Evolutionary conservation across 2,329 filamentous ascomycete species (phyloP), one percentile per base, ranked within the genome.

Genomic region (Cyphellophora attinorum): DNA sequence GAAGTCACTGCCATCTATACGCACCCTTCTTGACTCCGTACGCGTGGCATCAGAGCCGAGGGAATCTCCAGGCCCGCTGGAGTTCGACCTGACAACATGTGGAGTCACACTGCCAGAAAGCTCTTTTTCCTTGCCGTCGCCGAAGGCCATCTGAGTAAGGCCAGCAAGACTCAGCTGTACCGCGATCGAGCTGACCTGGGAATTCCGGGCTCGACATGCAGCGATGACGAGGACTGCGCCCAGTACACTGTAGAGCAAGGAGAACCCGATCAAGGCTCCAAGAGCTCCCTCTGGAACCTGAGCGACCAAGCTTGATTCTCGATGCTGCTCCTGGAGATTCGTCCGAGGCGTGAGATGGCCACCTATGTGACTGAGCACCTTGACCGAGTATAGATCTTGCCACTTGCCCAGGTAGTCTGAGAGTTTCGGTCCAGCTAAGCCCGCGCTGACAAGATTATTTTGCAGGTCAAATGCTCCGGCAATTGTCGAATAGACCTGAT

Each of bases 241-340:
- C 14, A 48, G 35, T 6, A 48, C 11, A 16, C 43, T 33, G 29
- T 48, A 48, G 2, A 27, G 29, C 10, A 46, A 29, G 34, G 40
- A 42, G 11, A 42, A 44, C 4, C 40, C 37, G 11, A 42, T 16
- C 10, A 48, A 38, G 17, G 42, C 38, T 10, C 38, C 45, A 5
- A 48, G 35, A 11, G 43, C 43, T 8, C 32, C 25, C 30, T 46
- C 46, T 10, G 43, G 43, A 5, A 48, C 45, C 32, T 46, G 42
- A 15, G 45, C 43, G 25, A 48, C 41, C n/a, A 48, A 39, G 5
- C 44, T 16, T 2, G 41, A 31, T 4, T 38, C 41, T 4, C 42
- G 39, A 2, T 31, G 40, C 13, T 48, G 45, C 31, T 48, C 38
- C 19, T 41, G 33, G 6, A 39, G 6, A 16, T 44, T 45, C 11